A percentile compares a stretch with the other conserved stretches of the same genome.
These are phyloP conservation scores for Backusella luteola DNA, from an alignment of 192 early-diverging fungal species.

Conservation along the genomic window DNA sequence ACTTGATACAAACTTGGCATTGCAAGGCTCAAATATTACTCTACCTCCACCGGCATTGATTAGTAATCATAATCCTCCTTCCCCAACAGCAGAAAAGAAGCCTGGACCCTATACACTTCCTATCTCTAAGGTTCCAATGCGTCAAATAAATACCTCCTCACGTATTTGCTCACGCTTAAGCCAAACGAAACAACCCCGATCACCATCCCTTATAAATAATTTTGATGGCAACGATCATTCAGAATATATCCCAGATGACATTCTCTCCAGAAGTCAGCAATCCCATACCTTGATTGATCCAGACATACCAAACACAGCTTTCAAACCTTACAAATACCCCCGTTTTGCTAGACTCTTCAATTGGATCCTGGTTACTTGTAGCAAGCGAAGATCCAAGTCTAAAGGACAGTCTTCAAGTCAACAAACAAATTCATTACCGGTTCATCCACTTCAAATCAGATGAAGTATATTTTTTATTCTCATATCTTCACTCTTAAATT, in stretches of 20 bases:
- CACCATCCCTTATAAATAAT: background rate
- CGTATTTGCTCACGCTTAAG: background rate
- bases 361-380: background rate
- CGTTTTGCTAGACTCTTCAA: background rate
- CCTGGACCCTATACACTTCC: background rate
- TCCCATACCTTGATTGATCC: background rate
- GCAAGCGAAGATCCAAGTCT: background rate
- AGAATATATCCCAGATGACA: background rate
- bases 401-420: background rate
- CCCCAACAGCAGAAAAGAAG: background rate
- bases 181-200: background rate
- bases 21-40: background rate
- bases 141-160: background rate
- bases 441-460: background rate
- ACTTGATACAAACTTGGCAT: background rate
- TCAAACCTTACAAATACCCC: background rate
- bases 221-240: background rate
- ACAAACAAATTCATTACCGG: background rate
- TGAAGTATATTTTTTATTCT: background rate
- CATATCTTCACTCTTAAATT: background rate
- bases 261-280: background rate
- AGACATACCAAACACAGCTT: background rate
- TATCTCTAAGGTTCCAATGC: background rate
- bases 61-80: background rate
- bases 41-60: background rate